phyloP scores from a whole-genome alignment of 495 filamentous ascomycete species.

The Lentithecium fluviatile region DNA sequence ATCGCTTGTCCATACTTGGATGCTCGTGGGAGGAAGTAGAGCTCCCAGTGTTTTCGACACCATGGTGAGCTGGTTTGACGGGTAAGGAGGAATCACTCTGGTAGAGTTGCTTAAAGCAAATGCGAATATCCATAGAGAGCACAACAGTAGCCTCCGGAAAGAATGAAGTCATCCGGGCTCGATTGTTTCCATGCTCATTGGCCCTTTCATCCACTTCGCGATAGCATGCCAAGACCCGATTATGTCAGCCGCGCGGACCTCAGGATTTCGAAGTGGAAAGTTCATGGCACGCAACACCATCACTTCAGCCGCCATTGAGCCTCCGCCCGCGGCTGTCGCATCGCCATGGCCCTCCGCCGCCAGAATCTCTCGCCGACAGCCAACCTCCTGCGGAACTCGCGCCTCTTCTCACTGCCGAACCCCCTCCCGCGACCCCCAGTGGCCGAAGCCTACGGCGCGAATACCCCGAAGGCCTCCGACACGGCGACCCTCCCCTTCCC shows the following conservation, averaged over 20 bases:
- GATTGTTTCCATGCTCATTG: too few relatives aligned
- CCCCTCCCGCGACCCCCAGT: slow-evolving; percentile 51
- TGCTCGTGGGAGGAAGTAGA: too few relatives aligned
- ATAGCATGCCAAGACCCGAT: background rate
- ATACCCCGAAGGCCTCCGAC: slow-evolving; percentile 47
- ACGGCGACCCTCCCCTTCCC: slow-evolving; percentile 75
- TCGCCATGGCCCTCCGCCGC: slow-evolving; percentile 25
- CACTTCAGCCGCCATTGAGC: slow-evolving; percentile 29
- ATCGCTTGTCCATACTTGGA: too few relatives aligned
- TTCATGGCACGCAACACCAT: background rate
- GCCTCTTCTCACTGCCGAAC: slow-evolving; percentile 63
- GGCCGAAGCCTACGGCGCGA: slow-evolving; percentile 34
- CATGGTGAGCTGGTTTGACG: too few relatives aligned
- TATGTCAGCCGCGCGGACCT: background rate
- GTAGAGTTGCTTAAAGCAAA: too few relatives aligned
- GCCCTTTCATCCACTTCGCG: too few relatives aligned
- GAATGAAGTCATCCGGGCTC: too few relatives aligned
- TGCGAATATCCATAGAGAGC: too few relatives aligned
- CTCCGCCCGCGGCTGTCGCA: slow-evolving; percentile 24
- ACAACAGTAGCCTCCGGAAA: too few relatives aligned
- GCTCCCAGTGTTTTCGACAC: too few relatives aligned
- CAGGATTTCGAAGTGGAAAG: background rate
- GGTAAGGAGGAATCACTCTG: too few relatives aligned
- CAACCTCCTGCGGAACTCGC: slow-evolving; percentile 62
- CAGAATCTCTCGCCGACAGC: slow-evolving; percentile 58